A percentile compares a stretch with the other conserved stretches of the same genome.
Evolutionary conservation across 106 monocot species (phyloP).

Genomic region (Iris macrosiphon): DNA sequence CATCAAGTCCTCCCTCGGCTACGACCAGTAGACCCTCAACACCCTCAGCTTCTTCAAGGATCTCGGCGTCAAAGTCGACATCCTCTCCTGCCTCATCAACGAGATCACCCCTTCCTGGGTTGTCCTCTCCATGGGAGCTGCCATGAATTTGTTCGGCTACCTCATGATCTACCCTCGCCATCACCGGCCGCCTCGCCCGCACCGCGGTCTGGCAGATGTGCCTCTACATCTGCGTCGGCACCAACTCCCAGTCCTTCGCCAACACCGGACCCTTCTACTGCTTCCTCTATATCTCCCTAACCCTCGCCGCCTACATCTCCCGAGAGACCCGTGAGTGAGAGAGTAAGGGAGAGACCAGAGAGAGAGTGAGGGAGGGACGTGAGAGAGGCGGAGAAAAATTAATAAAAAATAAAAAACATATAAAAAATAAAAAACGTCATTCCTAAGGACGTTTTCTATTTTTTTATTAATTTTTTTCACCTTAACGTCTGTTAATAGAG

Average conservation of each 20-base stretch:
- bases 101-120: constrained; percentile 46
- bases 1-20: constrained; percentile 33
- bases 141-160: constrained; percentile 44
- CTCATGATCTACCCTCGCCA: constrained; percentile 55
- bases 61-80: constrained; percentile 41
- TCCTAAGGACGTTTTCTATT: too few species aligned
- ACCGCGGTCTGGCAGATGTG: constrained; percentile 32
- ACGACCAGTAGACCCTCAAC: constrained; percentile 56
- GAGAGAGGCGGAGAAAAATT: too few species aligned
- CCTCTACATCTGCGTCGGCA: constrained; percentile 34
- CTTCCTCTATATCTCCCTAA: too few species aligned
- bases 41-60: constrained; percentile 53
- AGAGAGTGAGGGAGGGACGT: too few species aligned
- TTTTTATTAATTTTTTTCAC: too few species aligned
- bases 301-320: too few species aligned
- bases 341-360: too few species aligned
- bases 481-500: too few species aligned
- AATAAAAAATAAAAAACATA: too few species aligned
- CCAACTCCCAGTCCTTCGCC: constrained; percentile 43
- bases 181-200: constrained; percentile 12
- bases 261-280: constrained; percentile 39
- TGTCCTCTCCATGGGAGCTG: constrained; percentile 33
- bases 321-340: too few species aligned
- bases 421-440: too few species aligned
- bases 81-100: constrained; percentile 42